phyloP scores from a whole-genome alignment of 352 stramenopile genomes.

The Phytophthora citricola region DNA sequence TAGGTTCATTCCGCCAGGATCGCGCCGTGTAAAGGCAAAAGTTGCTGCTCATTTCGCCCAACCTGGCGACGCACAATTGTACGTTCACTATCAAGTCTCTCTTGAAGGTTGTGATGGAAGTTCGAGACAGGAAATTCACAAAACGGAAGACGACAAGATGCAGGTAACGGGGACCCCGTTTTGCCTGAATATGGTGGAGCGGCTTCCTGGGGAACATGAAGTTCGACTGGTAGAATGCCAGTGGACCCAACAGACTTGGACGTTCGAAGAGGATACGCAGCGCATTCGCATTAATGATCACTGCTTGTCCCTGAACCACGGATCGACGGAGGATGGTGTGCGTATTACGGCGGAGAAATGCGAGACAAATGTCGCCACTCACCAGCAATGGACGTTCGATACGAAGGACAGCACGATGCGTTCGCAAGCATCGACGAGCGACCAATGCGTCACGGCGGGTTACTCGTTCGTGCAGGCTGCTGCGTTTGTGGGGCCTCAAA shows the following conservation, averaged over 20 bases:
- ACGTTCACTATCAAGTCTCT: conserved; percentile 54
- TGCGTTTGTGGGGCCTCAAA: conserved; percentile 70
- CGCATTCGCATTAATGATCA: conserved; percentile 56
- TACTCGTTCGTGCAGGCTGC: conserved; percentile 76
- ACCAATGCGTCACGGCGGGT: conserved; percentile 70
- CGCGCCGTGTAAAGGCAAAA: conserved; percentile 55
- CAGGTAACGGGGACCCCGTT: conserved; percentile 59
- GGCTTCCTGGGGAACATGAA: conserved; percentile 44
- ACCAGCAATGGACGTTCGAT: conserved; percentile 68
- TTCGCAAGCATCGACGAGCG: conserved; percentile 30
- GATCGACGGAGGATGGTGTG: conserved; percentile 50
- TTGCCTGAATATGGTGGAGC: conserved; percentile 55
- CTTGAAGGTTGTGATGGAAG: conserved; percentile 63
- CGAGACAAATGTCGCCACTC: conserved; percentile 18
- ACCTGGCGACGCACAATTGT: conserved; percentile 60
- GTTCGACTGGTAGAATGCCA: conserved; percentile 68
- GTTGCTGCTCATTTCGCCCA: conserved; percentile 55
- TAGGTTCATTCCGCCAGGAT: conserved; percentile 78
- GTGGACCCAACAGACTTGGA: conserved; percentile 69
- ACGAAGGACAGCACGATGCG: conserved; percentile 49
- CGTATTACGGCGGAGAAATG: conserved; percentile 56
- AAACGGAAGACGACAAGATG: conserved; percentile 68
- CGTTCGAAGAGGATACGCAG: conserved; percentile 46
- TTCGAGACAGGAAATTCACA: conserved; percentile 58
- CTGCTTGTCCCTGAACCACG: conserved; percentile 69